These are phyloP conservation scores for Colletotrichum cereale DNA, from an alignment of 2,329 filamentous ascomycete species.

Conservation along the genomic window DNA sequence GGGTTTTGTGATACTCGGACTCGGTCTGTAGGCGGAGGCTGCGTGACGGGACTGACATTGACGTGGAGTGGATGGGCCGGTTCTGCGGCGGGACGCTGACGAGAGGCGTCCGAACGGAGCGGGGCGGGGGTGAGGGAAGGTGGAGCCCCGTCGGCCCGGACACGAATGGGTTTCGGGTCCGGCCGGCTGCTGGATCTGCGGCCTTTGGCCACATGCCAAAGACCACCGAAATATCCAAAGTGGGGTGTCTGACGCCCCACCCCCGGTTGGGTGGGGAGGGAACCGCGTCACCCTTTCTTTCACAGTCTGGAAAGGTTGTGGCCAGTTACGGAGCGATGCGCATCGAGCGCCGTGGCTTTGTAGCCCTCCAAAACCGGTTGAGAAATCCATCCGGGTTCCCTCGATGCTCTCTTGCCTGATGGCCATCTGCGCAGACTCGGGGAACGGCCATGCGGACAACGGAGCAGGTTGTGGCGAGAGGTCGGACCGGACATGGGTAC, in stretches of 20 bases:
- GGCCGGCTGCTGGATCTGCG: neutral
- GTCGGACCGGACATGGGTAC: too few relatives aligned
- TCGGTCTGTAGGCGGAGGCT: neutral
- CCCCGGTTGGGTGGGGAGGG: too few relatives aligned
- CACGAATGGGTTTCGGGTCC: neutral
- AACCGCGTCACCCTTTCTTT: too few relatives aligned
- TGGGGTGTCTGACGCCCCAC: neutral
- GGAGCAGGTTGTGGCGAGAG: too few relatives aligned
- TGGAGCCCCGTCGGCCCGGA: neutral
- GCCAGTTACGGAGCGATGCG: too few relatives aligned
- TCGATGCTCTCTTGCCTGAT: too few relatives aligned
- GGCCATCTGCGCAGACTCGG: too few relatives aligned
- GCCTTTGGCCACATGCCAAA: neutral
- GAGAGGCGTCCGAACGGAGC: neutral
- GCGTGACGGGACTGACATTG: neutral
- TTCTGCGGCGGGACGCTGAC: neutral
- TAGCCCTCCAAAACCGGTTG: too few relatives aligned
- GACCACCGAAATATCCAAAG: neutral
- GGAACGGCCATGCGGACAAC: too few relatives aligned
- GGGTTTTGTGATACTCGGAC: neutral
- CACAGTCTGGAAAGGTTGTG: too few relatives aligned
- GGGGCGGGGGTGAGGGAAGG: neutral
- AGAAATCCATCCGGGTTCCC: too few relatives aligned
- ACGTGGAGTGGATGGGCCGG: neutral
- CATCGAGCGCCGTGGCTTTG: too few relatives aligned